Evolutionary conservation across 1,284 basidiomycete genomes (phyloP).

Genomic region (Ganoderma sp.): DNA sequence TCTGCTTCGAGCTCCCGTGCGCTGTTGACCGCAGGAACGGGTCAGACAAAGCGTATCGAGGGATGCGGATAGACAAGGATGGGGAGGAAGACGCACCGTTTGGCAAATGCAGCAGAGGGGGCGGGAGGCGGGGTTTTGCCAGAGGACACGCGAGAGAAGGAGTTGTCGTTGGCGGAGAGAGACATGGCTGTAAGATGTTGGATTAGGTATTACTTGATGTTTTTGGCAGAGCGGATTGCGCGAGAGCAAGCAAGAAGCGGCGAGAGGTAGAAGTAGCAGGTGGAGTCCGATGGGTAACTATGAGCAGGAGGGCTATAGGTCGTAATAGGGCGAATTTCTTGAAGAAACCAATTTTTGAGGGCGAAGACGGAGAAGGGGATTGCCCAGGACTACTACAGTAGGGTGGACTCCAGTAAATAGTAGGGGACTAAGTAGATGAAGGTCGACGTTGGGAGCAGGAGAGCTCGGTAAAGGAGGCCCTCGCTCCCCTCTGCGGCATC

Average conservation of each 20-base stretch:
- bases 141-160: slow-evolving; percentile 78
- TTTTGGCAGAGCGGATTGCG: slow-evolving; percentile 41
- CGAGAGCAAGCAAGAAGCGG: slow-evolving; percentile 41
- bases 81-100: slow-evolving; percentile 60
- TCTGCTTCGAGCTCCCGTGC: slow-evolving; percentile 83
- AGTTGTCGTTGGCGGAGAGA: slow-evolving; percentile 81
- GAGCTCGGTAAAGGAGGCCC: slow-evolving; percentile 39
- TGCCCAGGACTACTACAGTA: slow-evolving; percentile 49
- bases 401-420: slow-evolving; percentile 49
- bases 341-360: slow-evolving; percentile 45
- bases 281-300: slow-evolving; percentile 54
- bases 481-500: slow-evolving; percentile 23
- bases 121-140: slow-evolving; percentile 90
- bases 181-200: slow-evolving; percentile 73
- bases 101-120: slow-evolving; percentile 86
- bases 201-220: slow-evolving; percentile 83
- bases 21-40: slow-evolving; percentile 46
- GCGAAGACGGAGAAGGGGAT: slow-evolving; percentile 47
- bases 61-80: slow-evolving; percentile 11
- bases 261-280: slow-evolving; percentile 40
- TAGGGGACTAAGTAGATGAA: slow-evolving; percentile 54
- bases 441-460: slow-evolving; percentile 47
- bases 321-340: slow-evolving; percentile 47
- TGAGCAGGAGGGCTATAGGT: slow-evolving; percentile 47
- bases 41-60: slow-evolving; percentile 22